Conservation (phyloP, 2,329 filamentous ascomycete genomes). For the Pseudocercospora fijiensis region DNA sequence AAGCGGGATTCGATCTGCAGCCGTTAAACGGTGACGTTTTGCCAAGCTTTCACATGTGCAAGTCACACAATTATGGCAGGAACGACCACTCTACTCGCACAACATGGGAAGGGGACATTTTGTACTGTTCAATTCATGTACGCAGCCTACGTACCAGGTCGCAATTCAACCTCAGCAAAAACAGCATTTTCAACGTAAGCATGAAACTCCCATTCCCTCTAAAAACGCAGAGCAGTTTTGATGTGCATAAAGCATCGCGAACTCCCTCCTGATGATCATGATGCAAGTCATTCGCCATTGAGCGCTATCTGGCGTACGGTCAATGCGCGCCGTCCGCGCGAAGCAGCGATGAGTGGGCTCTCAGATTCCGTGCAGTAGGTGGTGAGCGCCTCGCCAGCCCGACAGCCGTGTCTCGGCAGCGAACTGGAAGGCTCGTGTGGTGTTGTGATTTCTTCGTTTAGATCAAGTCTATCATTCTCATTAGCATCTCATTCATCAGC, state of each 20-base stretch:
- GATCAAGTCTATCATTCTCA: slow-evolving; percentile 48
- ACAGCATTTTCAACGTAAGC: slow-evolving; percentile 33
- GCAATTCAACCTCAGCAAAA: slow-evolving; percentile 35
- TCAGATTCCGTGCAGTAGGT: slow-evolving; percentile 21
- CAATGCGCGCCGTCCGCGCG: slow-evolving; percentile 24
- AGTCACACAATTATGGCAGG: background rate
- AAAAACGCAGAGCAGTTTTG: slow-evolving; percentile 34
- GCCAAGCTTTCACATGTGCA: slow-evolving; percentile 6
- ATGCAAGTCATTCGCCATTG: slow-evolving; percentile 33
- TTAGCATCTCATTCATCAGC: slow-evolving; percentile 10
- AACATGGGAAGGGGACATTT: slow-evolving; percentile 10
- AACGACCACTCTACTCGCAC: background rate
- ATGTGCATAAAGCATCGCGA: slow-evolving; percentile 26
- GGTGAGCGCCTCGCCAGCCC: slow-evolving; percentile 23
- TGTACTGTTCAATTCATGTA: slow-evolving; percentile 24
- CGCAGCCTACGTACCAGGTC: slow-evolving; percentile 37
- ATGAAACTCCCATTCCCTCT: slow-evolving; percentile 31
- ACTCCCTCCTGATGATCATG: slow-evolving; percentile 28
- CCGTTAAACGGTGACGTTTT: background rate
- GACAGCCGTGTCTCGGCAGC: slow-evolving; percentile 24
- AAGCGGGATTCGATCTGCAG: background rate
- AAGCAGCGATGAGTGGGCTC: slow-evolving; percentile 21
- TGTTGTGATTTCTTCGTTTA: slow-evolving; percentile 32
- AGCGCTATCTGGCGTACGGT: slow-evolving; percentile 22
- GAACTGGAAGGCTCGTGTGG: slow-evolving; percentile 27